These are phyloP conservation scores for Cladobotryum mycophilum DNA, from an alignment of 2,329 filamentous ascomycete genomes.

Conservation along the genomic window DNA sequence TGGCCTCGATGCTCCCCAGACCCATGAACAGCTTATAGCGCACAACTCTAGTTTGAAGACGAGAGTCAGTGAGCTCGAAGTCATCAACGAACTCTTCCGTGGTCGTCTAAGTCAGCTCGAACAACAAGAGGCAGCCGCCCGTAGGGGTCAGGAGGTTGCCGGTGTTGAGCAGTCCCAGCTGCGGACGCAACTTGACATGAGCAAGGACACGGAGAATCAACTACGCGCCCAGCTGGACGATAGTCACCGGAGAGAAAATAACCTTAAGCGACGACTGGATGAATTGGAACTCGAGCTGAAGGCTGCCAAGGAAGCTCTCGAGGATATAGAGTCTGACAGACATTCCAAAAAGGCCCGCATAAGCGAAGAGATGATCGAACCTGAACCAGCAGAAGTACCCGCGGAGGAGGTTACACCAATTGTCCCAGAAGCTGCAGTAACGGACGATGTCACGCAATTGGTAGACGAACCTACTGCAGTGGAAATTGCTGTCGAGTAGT, in stretches of 20 bases:
- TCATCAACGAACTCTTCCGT: conserved; percentile 82
- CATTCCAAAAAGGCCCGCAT: conserved; percentile 24
- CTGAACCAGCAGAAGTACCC: background rate
- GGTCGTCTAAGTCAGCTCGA: conserved; percentile 74
- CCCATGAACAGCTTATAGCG: conserved; percentile 72
- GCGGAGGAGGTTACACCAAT: background rate
- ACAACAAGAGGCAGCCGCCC: conserved; percentile 63
- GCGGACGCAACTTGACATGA: conserved; percentile 47
- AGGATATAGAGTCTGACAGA: conserved; percentile 17
- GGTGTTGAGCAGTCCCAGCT: conserved; percentile 51
- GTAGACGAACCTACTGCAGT: conserved; percentile 6
- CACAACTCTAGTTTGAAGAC: conserved; percentile 88
- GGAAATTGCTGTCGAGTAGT: background rate
- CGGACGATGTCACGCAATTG: background rate
- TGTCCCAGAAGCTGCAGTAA: conserved; percentile 9
- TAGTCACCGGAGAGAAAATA: conserved; percentile 70
- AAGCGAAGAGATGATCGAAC: conserved; percentile 10
- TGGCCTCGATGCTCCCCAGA: conserved; percentile 64
- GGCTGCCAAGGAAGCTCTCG: conserved; percentile 18
- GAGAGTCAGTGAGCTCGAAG: conserved; percentile 86
- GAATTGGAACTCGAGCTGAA: conserved; percentile 62
- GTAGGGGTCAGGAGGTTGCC: conserved; percentile 53
- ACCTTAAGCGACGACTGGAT: conserved; percentile 73
- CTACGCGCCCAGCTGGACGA: conserved; percentile 65
- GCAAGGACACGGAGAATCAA: conserved; percentile 34